Evolutionary conservation across 2,329 filamentous ascomycete species (phyloP).

Genomic region (Penicillium digitatum): DNA sequence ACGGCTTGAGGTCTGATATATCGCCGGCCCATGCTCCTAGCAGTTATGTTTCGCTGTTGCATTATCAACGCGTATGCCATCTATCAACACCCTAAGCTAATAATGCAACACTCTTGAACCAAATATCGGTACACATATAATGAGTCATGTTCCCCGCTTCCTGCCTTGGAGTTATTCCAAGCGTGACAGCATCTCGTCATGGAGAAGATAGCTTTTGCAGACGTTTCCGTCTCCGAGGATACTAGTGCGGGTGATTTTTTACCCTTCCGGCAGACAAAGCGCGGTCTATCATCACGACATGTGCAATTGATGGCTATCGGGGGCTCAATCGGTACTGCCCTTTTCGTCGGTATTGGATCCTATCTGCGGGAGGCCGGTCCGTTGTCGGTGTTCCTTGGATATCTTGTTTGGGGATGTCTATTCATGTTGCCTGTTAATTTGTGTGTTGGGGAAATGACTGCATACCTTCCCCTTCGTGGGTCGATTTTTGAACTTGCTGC

Average conservation of each 20-base stretch:
- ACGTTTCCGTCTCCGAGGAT: constrained; percentile 16
- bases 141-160: constrained; percentile 9
- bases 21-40: neutral
- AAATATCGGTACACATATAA: constrained; percentile 16
- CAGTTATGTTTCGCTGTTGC: neutral
- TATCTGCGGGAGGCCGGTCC: constrained; percentile 35
- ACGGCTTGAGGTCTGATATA: neutral
- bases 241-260: constrained; percentile 12
- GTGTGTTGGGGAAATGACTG: constrained; percentile 29
- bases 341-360: constrained; percentile 37
- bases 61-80: neutral
- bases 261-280: constrained; percentile 24
- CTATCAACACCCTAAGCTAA: constrained; percentile 12
- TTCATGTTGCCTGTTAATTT: constrained; percentile 34
- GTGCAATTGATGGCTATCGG: constrained; percentile 43
- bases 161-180: neutral
- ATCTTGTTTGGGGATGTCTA: constrained; percentile 33
- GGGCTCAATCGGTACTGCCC: constrained; percentile 36
- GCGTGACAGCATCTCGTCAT: neutral
- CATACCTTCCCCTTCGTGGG: constrained; percentile 43
- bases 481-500: constrained; percentile 47
- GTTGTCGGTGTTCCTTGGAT: constrained; percentile 35
- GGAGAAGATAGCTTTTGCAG: constrained; percentile 20
- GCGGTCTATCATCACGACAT: constrained; percentile 39
- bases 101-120: constrained; percentile 7